A percentile compares a stretch with the other conserved stretches of the same genome.
Evolutionary conservation across 345 rosid genomes (phyloP).

Genomic region (Moricandia moricandioides): DNA sequence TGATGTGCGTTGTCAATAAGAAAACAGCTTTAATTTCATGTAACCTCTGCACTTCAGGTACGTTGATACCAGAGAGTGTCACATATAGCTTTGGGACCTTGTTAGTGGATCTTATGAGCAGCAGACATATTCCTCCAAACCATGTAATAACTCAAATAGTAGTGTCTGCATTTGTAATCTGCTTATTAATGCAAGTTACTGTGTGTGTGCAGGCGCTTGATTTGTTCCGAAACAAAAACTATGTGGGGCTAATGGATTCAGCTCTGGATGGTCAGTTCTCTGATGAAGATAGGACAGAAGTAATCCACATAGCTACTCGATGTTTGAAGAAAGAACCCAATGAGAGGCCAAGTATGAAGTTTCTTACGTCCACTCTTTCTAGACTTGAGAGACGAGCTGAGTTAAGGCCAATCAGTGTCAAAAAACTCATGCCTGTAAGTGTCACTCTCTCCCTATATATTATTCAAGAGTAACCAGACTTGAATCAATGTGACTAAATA

Average conservation of each 20-base stretch:
- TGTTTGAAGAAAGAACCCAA: slow-evolving; percentile 91
- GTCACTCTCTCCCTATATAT: slow-evolving; percentile 39
- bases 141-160: slow-evolving; percentile 50
- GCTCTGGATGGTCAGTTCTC: slow-evolving; percentile 93
- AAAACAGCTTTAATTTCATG: neutral
- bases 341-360: slow-evolving; percentile 87
- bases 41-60: slow-evolving; percentile 45
- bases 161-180: neutral
- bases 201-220: slow-evolving; percentile 78
- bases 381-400: slow-evolving; percentile 82
- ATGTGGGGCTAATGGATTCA: slow-evolving; percentile 91
- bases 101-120: slow-evolving; percentile 89
- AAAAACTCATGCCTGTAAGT: slow-evolving; percentile 21
- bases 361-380: slow-evolving; percentile 68
- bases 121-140: slow-evolving; percentile 92
- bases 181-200: slow-evolving; percentile 34
- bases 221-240: slow-evolving; percentile 80
- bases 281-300: slow-evolving; percentile 90
- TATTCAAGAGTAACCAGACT: slow-evolving; percentile 35
- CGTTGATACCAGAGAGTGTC: slow-evolving; percentile 83
- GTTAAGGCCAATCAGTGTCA: slow-evolving; percentile 44
- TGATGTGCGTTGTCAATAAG: neutral
- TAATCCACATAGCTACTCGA: slow-evolving; percentile 79
- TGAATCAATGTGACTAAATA: neutral
- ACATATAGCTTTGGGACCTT: slow-evolving; percentile 91